Conservation (phyloP, 208 protist species). For the Leishmania arabica region DNA sequence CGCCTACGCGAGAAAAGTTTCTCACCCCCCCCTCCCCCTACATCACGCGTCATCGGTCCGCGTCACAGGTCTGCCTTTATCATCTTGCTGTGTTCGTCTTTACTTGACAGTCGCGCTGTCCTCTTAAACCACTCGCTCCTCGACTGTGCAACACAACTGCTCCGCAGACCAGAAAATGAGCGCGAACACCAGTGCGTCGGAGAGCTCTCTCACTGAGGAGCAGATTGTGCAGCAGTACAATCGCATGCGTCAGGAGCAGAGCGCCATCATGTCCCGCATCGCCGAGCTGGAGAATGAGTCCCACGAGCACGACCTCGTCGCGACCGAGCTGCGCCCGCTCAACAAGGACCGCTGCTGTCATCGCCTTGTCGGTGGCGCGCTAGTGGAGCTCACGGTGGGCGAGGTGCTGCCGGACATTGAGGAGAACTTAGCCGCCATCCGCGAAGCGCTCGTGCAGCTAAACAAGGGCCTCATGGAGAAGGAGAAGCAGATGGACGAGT, state of each 20-base stretch:
- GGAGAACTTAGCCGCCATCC: slow-evolving; percentile 84
- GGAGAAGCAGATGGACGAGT: slow-evolving; percentile 89
- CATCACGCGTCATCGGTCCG: neutral
- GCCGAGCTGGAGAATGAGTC: slow-evolving; percentile 88
- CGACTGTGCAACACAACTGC: neutral
- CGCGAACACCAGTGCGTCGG: slow-evolving; percentile 5
- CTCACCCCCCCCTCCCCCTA: neutral
- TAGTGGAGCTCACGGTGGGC: slow-evolving; percentile 95
- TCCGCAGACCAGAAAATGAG: slow-evolving; percentile 1
- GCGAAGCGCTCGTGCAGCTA: slow-evolving; percentile 66
- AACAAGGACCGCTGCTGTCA: slow-evolving; percentile 93
- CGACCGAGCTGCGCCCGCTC: slow-evolving; percentile 81
- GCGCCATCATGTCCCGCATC: slow-evolving; percentile 83
- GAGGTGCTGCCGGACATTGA: slow-evolving; percentile 95
- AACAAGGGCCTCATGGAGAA: slow-evolving; percentile 80
- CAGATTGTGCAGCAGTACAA: slow-evolving; percentile 86
- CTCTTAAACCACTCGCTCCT: neutral
- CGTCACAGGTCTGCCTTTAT: neutral
- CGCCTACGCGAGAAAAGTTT: neutral
- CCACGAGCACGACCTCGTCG: slow-evolving; percentile 93
- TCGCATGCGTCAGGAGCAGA: slow-evolving; percentile 87
- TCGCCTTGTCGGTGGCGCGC: slow-evolving; percentile 94
- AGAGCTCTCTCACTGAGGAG: slow-evolving; percentile 55
- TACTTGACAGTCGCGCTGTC: neutral
- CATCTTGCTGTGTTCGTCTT: neutral